A percentile compares a stretch with the other conserved stretches of the same genome.
phyloP scores from a whole-genome alignment of 179 eudicot species.

The Pouteria campechiana region DNA sequence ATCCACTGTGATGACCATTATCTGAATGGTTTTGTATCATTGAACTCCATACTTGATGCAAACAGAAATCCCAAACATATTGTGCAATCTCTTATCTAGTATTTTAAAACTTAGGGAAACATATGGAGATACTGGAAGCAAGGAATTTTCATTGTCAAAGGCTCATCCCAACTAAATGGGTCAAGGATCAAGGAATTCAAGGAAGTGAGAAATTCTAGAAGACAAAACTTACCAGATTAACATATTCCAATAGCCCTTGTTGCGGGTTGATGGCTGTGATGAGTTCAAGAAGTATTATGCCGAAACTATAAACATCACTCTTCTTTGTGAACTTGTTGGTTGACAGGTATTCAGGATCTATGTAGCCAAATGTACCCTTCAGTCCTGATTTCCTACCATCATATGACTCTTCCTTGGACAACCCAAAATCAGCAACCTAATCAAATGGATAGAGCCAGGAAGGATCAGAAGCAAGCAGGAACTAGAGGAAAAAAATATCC shows the following conservation, averaged over 20 bases:
- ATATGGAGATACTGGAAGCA: too few species aligned
- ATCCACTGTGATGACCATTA: too few species aligned
- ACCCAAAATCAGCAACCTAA: conserved; percentile 98
- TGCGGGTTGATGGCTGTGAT: conserved; percentile 92
- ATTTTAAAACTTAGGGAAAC: too few species aligned
- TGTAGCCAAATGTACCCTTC: conserved; percentile 95
- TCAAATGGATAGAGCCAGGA: background rate
- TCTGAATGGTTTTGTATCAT: too few species aligned
- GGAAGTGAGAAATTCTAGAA: background rate
- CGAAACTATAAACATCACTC: conserved; percentile 93
- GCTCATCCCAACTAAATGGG: too few species aligned
- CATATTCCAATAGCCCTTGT: conserved; percentile 83
- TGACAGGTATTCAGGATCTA: conserved; percentile 81
- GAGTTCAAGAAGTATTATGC: conserved; percentile 87
- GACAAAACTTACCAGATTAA: conserved; percentile 63
- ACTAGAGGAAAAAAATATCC: background rate
- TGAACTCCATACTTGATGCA: too few species aligned
- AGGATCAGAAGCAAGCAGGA: background rate
- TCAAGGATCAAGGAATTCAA: background rate
- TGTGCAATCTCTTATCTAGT: too few species aligned
- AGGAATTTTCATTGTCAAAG: too few species aligned
- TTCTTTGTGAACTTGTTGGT: conserved; percentile 64
- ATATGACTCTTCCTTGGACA: conserved; percentile 74
- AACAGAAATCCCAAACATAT: too few species aligned
- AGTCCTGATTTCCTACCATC: conserved; percentile 79